phyloP scores from a whole-genome alignment of 495 filamentous ascomycete species.

The Lepidopterella palustris region DNA sequence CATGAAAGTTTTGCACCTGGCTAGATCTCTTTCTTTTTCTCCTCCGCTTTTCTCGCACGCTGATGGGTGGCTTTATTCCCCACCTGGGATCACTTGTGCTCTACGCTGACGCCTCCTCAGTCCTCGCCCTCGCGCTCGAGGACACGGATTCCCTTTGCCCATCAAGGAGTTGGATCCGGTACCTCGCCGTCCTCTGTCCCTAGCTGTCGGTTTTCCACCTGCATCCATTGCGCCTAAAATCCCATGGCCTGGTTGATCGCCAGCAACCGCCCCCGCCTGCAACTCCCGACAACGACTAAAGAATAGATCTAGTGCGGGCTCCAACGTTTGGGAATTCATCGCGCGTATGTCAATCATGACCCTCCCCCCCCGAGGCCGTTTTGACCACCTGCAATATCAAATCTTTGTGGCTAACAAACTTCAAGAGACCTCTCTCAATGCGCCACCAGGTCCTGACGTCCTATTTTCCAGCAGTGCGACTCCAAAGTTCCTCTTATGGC shows the following conservation, averaged over 20 bases:
- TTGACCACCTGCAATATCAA: background rate
- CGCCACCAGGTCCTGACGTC: constrained; percentile 8
- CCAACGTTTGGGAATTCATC: constrained; percentile 20
- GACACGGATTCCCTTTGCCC: background rate
- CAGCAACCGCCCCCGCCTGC: constrained; percentile 24
- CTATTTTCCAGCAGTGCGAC: constrained; percentile 14
- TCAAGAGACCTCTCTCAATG: constrained; percentile 14
- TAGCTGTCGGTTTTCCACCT: constrained; percentile 26
- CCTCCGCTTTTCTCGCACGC: background rate
- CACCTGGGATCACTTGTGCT: background rate
- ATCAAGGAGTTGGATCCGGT: constrained; percentile 6
- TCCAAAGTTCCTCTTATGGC: constrained; percentile 21
- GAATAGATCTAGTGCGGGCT: constrained; percentile 24
- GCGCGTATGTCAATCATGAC: background rate
- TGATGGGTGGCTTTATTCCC: constrained; percentile 1
- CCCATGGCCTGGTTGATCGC: constrained; percentile 29
- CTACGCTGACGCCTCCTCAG: constrained; percentile 1
- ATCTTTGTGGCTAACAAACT: constrained; percentile 6
- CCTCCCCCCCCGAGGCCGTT: background rate
- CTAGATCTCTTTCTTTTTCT: constrained; percentile 7
- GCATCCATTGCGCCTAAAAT: constrained; percentile 23
- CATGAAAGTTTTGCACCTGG: constrained; percentile 18
- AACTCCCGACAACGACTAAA: constrained; percentile 25
- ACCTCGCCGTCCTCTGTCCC: constrained; percentile 19
- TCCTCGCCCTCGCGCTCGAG: background rate